phyloP scores from a whole-genome alignment of 2,329 filamentous ascomycete genomes.

The Aciculosporium take region DNA sequence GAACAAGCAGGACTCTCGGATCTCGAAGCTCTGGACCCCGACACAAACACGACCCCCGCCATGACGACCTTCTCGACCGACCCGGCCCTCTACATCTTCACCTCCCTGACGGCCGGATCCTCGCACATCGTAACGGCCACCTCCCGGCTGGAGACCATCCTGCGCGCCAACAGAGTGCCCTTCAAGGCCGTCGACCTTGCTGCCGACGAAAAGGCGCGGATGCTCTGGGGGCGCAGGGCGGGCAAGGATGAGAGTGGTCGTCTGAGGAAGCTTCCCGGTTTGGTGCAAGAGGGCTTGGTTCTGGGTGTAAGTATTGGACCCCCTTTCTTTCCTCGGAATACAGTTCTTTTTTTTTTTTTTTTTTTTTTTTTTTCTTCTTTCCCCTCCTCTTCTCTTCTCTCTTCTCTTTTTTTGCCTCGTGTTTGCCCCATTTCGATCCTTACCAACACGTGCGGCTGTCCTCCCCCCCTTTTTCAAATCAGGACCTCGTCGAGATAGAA shows the following conservation, averaged over 20 bases:
- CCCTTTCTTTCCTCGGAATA: too few species aligned
- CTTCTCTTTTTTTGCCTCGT: not conserved
- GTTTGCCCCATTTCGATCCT: too few species aligned
- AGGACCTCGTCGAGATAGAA: slow-evolving; percentile 90
- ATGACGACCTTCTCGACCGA: slow-evolving; percentile 41
- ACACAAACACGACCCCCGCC: slow-evolving; percentile 4
- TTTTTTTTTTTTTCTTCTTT: too few species aligned
- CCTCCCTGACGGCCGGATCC: slow-evolving; percentile 86
- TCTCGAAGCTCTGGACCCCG: not conserved
- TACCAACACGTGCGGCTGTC: not conserved
- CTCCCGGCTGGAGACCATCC: slow-evolving; percentile 86
- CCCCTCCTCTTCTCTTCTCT: not conserved
- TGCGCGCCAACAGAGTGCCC: slow-evolving; percentile 85
- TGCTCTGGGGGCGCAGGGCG: slow-evolving; percentile 73
- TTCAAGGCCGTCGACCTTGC: slow-evolving; percentile 89
- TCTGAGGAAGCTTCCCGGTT: slow-evolving; percentile 64
- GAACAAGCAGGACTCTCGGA: not conserved
- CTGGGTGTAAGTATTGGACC: slow-evolving; percentile 68
- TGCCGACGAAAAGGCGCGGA: slow-evolving; percentile 75
- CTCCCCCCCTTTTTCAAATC: not conserved
- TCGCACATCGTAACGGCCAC: slow-evolving; percentile 95
- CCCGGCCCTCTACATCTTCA: slow-evolving; percentile 81
- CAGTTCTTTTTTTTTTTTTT: not conserved
- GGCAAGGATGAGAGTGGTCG: slow-evolving; percentile 53
- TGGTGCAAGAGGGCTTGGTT: slow-evolving; percentile 77